Base-by-base conservation (phyloP, 306 rosid genomes). In the Gillenia trifoliata region DNA sequence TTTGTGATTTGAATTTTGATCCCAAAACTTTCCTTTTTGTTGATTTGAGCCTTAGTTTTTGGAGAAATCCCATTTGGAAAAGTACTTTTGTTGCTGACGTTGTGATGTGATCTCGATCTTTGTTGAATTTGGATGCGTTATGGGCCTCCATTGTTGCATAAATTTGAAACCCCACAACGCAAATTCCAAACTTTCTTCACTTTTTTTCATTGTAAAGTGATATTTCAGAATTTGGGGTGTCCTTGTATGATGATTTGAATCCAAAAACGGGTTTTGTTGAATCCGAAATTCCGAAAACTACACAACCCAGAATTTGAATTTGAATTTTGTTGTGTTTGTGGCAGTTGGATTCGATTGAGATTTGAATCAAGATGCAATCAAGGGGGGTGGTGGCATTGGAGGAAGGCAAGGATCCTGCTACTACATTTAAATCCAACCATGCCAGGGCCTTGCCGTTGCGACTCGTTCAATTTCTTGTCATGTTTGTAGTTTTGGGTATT, bases 361-460 rank as follows among this genome's bases (percentile, higher is more conserved):
- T 16, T 72, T 57, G 66, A 82, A 74, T 67, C 66, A 72, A 81
- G 80, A 91, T 91, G 91, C 86, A 78, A 64, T 75, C 91, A 71
- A 85, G 91, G 75, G 63, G 90, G 73, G 63, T 89, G 78, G 80
- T 76, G 82, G 73, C 77, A 15, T 36, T 83, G 84, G 99, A 92
- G 83, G 98, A 95, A 77, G 89, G 97, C 71, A 95, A 92, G 85
- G 91, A 95, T 72, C 85, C 87, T 81, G 74, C 76, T 23, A 29
- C 70, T 74, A 11, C 77, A 38, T 55, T 74, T 66, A 86, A 93
- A 72, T 66, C 80, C 64, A 80, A 62, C 81, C 91, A 83, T 12
- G 64, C 80, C 13, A 89, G 96, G 87, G 84, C 86, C 56, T 78
- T 89, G 71, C 96, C 99, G 30, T 64, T 89, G 87, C 89, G 96